Conservation (phyloP, 108 stramenopile species). For the Aureococcus anophagefferens region DNA sequence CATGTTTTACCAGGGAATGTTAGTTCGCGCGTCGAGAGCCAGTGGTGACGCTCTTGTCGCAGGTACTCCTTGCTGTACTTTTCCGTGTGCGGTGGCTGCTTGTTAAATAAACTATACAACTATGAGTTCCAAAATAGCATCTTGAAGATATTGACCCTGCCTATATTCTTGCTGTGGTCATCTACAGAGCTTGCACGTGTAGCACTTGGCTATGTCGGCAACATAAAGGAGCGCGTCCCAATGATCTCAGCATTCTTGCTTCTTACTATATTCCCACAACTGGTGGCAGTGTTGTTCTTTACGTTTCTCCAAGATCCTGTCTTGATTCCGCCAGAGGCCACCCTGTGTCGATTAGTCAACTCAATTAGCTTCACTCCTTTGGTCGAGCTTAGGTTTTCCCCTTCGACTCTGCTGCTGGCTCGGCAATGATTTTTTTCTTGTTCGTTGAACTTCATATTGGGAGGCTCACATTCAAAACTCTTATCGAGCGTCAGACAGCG, state of each 20-base stretch:
- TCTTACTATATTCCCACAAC: slow-evolving; percentile 13
- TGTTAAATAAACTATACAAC: background rate
- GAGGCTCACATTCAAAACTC: slow-evolving; percentile 3
- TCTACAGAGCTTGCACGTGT: background rate
- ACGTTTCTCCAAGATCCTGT: slow-evolving; percentile 5
- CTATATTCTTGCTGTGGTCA: background rate
- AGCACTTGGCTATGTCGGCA: slow-evolving; percentile 7
- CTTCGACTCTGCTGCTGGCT: slow-evolving; percentile 1
- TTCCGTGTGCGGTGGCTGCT: background rate
- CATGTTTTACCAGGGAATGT: background rate
- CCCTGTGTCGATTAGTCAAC: background rate
- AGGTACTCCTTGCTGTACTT: background rate
- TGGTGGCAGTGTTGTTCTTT: background rate
- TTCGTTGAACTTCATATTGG: slow-evolving; percentile 8
- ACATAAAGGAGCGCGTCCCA: slow-evolving; percentile 10
- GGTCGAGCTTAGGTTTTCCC: background rate
- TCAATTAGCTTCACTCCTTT: background rate
- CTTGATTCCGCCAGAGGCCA: background rate
- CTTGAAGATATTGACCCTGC: background rate
- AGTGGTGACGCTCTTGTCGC: too few relatives aligned
- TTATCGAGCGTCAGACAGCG: slow-evolving; percentile 11
- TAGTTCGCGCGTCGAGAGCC: too few relatives aligned
- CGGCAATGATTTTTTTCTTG: slow-evolving; percentile 1
- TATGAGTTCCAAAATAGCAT: background rate
- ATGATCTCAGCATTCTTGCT: slow-evolving; percentile 12